Base-by-base conservation (phyloP, 108 stramenopile species). In the Cyclotella kingstonii region DNA sequence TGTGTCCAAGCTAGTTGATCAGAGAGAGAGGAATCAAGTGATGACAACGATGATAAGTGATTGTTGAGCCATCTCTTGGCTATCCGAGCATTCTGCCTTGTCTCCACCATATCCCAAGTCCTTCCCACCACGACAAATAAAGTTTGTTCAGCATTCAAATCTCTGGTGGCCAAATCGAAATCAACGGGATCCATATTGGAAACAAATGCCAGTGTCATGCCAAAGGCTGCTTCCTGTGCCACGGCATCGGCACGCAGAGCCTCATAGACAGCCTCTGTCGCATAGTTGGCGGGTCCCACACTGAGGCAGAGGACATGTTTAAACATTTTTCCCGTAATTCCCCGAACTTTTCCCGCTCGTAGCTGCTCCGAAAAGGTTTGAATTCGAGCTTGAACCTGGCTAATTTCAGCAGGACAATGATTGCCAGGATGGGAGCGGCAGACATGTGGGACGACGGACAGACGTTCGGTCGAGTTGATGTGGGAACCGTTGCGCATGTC, bases 171-270 rank as follows among this genome's bases (percentile, higher is more conserved):
- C 9, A 94, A 68, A 45, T 87, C 83, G 34, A 95, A 92, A 58
- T 98, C 97, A 0, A 97, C 95, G 5, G 98, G 98, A 83, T 99
- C 98, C 5, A 97, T 89, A 80, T 97, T 98, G 19, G 95, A 89
- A 19, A 99, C 60, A 75, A 99, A 98, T 15, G 89, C 77, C 8
- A 99, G 64, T 18, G 47, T 77, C 11, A 83, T 30, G 2, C 94
- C 93, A 31, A 62, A 60, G 3, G 86, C 80, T 9, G 81, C 81
- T 22, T 66, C 22, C 9, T 57, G 53, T 9, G 86, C 93, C 2
- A 36, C 33, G 10, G 79, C 51, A 42, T 63, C 89, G 9, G 82
- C 91, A 1, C 76, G 52, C n/a, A 99, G 76, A 15, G 96, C 97
- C 66, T 94, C 95, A 44, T 80, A 77, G 2, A 99, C 95, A 36